Evolutionary conservation across 2,329 filamentous ascomycete species (phyloP), one percentile per base, ranked within the genome.

Genomic region (Nothopassalora personata): DNA sequence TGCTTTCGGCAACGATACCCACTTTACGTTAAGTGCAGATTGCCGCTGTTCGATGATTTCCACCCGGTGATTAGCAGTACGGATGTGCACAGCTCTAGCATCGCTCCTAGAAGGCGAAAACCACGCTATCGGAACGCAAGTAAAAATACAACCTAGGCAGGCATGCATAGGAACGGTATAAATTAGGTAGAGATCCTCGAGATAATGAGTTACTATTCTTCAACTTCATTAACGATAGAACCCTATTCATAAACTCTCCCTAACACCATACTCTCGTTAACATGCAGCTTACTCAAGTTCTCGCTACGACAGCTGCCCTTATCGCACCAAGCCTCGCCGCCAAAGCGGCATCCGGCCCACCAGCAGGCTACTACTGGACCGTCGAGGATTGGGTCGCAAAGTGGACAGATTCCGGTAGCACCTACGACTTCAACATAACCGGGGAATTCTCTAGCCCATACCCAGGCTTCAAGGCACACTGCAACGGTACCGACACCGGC

Each of bases 391-490:
- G 59, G 59, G 28, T 57, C 52, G 59, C 56, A 33, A 56, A 53
- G 52, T 62, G 60, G 23, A 45, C 49, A 15, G 31, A 43, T n/a
- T 13, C 34, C 18, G 59, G 59, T 30, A 59, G 60, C 53, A 47
- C 1, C 33, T 62, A 62, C 60, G 36, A 59, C 53, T 62, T 62
- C 60, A 62, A 62, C 53, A 50, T 62, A 13, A 58, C 56, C 13
- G 59, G 55, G 3, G 11, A 18, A 27, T 45, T 31, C 8, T 23
- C 30, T 23, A 15, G 19, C 3, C 11, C 30, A 10, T 52, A 54
- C 43, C 56, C 59, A 31, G 53, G 60, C 28, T 62, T 62, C 53
- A 49, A 54, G 18, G 60, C 60, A 7, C 57, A 62, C 57, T 62
- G 60, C 52, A 9, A 1, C 36, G 60, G 60, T 27, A 1, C 23